Conservation (phyloP, 163 green algal genomes). For the Chloroidium sp. region DNA sequence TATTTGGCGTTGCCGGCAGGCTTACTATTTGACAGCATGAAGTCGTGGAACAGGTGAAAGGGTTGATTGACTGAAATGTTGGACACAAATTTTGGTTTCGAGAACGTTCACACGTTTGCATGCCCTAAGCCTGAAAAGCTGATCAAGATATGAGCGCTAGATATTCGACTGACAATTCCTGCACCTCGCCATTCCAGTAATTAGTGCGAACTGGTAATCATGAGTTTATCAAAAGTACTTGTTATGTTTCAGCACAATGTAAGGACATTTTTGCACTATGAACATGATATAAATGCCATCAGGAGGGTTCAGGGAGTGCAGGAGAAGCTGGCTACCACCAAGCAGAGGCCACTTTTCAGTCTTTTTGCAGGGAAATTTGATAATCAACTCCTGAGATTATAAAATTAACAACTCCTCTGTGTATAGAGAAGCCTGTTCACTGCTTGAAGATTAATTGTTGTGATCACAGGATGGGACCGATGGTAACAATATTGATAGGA, state of each 20-base stretch:
- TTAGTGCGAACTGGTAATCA: no score
- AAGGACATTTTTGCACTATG: no score
- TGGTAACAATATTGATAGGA: constrained; percentile 24
- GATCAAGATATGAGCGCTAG: no score
- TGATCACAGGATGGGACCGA: constrained; percentile 6
- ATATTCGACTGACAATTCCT: no score
- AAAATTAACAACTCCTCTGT: no score
- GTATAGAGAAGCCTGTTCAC: no score
- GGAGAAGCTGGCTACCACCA: background rate
- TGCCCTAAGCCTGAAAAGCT: background rate
- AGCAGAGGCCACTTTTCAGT: background rate
- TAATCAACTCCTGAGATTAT: background rate
- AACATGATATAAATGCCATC: no score
- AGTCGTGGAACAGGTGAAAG: constrained; percentile 16
- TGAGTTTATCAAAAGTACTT: no score
- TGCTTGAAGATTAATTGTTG: no score
- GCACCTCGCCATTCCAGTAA: no score
- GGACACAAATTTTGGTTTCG: background rate
- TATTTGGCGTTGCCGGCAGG: constrained; percentile 36
- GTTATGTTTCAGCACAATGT: no score
- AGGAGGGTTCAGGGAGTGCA: background rate
- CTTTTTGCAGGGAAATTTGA: constrained; percentile 3
- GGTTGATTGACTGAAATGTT: background rate
- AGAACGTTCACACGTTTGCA: background rate
- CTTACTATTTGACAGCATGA: constrained; percentile 38